Percentiles rank a stretch among this genome's conserved stretches.
phyloP scores from a whole-genome alignment of 2,329 filamentous ascomycete genomes.

The Aspergillus aculeatinus region DNA sequence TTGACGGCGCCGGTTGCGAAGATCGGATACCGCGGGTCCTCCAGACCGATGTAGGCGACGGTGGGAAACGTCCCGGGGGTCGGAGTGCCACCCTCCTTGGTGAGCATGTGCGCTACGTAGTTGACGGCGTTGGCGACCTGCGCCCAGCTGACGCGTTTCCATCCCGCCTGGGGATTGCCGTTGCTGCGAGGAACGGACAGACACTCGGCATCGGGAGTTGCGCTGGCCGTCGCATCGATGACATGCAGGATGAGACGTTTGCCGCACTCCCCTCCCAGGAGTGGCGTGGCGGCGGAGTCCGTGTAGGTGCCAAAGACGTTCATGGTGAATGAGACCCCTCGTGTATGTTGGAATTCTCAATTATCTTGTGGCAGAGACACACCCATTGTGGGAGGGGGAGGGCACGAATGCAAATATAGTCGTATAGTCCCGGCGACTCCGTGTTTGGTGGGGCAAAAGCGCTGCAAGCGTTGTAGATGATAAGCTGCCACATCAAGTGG shows the following conservation, averaged over 20 bases:
- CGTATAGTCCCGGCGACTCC: neutral
- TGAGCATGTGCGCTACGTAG: conserved; percentile 9
- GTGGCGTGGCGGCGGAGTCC: neutral
- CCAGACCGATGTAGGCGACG: conserved; percentile 9
- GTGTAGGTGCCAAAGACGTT: conserved; percentile 6
- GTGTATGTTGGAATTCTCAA: neutral
- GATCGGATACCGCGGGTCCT: conserved; percentile 12
- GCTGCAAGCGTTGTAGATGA: too few relatives aligned
- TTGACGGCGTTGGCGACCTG: conserved; percentile 9
- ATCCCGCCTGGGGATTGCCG: conserved; percentile 1
- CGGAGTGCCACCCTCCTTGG: neutral
- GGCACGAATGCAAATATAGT: too few relatives aligned
- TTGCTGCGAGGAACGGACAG: neutral
- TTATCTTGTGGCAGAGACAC: too few relatives aligned
- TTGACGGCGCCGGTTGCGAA: conserved; percentile 9
- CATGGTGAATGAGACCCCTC: neutral
- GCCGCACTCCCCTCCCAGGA: conserved; percentile 2
- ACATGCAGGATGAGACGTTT: conserved; percentile 3
- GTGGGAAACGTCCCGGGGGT: neutral
- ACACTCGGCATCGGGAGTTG: conserved; percentile 2
- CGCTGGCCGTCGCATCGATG: conserved; percentile 2
- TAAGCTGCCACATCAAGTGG: neutral
- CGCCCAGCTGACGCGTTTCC: conserved; percentile 9
- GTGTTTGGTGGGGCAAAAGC: neutral
- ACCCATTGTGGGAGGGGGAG: too few relatives aligned